Evolutionary conservation across 2,329 filamentous ascomycete genomes (phyloP).

Genomic region (Geoglossum cookeanum): DNA sequence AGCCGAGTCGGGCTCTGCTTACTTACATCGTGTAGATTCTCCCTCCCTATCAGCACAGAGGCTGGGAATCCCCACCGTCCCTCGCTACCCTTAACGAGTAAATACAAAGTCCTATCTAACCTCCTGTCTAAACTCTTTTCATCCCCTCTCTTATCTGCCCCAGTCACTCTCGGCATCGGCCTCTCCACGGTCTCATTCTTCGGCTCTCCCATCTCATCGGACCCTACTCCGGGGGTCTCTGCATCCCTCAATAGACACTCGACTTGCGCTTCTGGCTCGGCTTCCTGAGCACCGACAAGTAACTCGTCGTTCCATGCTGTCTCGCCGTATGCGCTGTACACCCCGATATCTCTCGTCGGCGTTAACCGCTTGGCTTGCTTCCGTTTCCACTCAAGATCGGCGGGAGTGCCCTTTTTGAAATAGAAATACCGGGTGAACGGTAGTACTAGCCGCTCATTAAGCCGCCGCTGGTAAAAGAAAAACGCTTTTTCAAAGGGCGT

Average conservation of each 20-base stretch:
- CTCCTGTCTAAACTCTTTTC: conserved; percentile 58
- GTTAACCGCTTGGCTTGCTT: conserved; percentile 62
- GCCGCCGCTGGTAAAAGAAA: conserved; percentile 91
- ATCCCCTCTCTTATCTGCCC: conserved; percentile 62
- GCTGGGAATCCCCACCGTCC: conserved; percentile 69
- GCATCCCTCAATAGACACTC: conserved; percentile 58
- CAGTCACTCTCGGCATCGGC: conserved; percentile 50
- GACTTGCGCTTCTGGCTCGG: conserved; percentile 42
- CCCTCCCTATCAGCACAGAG: conserved; percentile 45
- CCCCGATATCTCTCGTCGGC: conserved; percentile 66
- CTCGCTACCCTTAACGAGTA: conserved; percentile 57
- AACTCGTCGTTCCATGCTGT: conserved; percentile 86
- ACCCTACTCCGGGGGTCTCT: conserved; percentile 42
- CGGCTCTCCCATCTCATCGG: conserved; percentile 25
- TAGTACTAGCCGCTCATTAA: conserved; percentile 78
- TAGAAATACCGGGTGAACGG: conserved; percentile 87
- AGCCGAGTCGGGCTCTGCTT: neutral
- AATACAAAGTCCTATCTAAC: conserved; percentile 67
- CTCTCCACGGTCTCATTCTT: conserved; percentile 49
- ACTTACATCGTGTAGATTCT: conserved; percentile 69
- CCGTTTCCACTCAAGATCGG: conserved; percentile 74
- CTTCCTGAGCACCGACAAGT: conserved; percentile 50
- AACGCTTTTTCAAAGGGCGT: conserved; percentile 81
- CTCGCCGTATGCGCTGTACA: conserved; percentile 55
- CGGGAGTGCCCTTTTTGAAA: conserved; percentile 76